Evolutionary conservation across 805 yeast species (phyloP), one percentile per base, ranked within the genome.

Genomic region (Debaryomyces hansenii): DNA sequence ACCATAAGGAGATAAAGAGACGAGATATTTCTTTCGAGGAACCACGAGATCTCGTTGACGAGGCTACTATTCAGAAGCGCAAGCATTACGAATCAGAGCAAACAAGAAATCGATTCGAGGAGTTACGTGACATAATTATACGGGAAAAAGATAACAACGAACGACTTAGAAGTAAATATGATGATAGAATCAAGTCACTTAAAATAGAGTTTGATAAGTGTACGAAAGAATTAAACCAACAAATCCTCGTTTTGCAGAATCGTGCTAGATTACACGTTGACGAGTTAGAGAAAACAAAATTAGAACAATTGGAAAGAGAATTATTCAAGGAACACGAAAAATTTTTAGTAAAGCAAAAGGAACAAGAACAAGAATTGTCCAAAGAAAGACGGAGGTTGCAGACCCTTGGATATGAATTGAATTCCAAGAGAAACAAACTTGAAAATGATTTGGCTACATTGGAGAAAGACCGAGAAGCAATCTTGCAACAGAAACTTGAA

Each of bases 11-110:
- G 15, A 42, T 12, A 11, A 38, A 29, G 15, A n/a, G 12, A 15
- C 39, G 12, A n/a, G 45, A 27, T 9, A 6, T 28, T n/a, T 37
- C 27, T 9, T 16, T 44, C n/a, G 55, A 51, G 12, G 35, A 41
- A 5, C 56, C 54, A 9, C 18, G 41, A 20, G 59, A 56, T 36
- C 29, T 42, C 2, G 55, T 50, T 0, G 58, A 55, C 24, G 54
- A 55, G 11, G 46, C 49, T 11, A 24, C 10, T 9, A 45, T 55
- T 20, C 40, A 34, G 34, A 42, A 8, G 43, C 42, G 27, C n/a
- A 31, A 31, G 34, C 32, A 21, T 12, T 38, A 34, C 18, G 27
- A 49, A 8, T 34, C 28, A 29, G 24, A 21, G 8, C 31, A 20
- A 40, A 20, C 24, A 15, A 28, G 15, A 18, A 39, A 18, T 38